Percentiles rank a stretch among this genome's conserved stretches.
Evolutionary conservation across 345 rosid genomes (phyloP).

Genomic region (Sisymbrium altissimum): DNA sequence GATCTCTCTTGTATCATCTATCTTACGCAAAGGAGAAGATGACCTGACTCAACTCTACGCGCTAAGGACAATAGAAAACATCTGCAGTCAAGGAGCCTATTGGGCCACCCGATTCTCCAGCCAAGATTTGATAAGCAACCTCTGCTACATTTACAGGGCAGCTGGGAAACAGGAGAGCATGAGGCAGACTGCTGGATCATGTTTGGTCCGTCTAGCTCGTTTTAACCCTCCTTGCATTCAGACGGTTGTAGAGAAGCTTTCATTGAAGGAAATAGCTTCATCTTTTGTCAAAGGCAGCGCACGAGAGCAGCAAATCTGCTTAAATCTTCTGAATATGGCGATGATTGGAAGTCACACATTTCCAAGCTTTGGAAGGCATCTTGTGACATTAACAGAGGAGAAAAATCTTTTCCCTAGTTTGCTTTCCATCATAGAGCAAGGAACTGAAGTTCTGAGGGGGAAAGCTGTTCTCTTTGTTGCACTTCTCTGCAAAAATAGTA

Average conservation of each 20-base stretch:
- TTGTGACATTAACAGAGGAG: slow-evolving; percentile 68
- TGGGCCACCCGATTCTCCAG: slow-evolving; percentile 91
- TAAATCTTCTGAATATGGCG: slow-evolving; percentile 84
- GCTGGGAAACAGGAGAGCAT: slow-evolving; percentile 91
- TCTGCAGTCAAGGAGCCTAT: slow-evolving; percentile 87
- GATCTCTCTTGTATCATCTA: slow-evolving; percentile 84
- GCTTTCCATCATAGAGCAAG: slow-evolving; percentile 83
- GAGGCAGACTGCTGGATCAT: slow-evolving; percentile 96
- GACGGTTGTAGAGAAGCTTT: slow-evolving; percentile 65
- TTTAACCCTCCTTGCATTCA: slow-evolving; percentile 82
- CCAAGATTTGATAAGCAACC: slow-evolving; percentile 81
- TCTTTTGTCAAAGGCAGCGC: slow-evolving; percentile 73
- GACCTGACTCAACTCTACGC: slow-evolving; percentile 94
- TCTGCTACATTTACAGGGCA: slow-evolving; percentile 85
- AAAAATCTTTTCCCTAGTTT: slow-evolving; percentile 71
- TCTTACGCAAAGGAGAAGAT: slow-evolving; percentile 95
- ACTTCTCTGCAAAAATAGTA: slow-evolving; percentile 77
- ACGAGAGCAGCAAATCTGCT: slow-evolving; percentile 90
- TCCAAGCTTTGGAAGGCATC: slow-evolving; percentile 73
- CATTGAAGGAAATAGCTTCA: slow-evolving; percentile 76
- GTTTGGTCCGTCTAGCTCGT: slow-evolving; percentile 90
- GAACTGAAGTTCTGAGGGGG: slow-evolving; percentile 78
- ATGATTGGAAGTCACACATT: slow-evolving; percentile 76
- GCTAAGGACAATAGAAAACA: slow-evolving; percentile 87
- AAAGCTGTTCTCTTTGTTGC: slow-evolving; percentile 80